Percentiles rank a stretch among this genome's conserved stretches.
These are phyloP conservation scores for Penicillium janthinellum DNA, from an alignment of 2,329 filamentous ascomycete species.

Conservation along the genomic window DNA sequence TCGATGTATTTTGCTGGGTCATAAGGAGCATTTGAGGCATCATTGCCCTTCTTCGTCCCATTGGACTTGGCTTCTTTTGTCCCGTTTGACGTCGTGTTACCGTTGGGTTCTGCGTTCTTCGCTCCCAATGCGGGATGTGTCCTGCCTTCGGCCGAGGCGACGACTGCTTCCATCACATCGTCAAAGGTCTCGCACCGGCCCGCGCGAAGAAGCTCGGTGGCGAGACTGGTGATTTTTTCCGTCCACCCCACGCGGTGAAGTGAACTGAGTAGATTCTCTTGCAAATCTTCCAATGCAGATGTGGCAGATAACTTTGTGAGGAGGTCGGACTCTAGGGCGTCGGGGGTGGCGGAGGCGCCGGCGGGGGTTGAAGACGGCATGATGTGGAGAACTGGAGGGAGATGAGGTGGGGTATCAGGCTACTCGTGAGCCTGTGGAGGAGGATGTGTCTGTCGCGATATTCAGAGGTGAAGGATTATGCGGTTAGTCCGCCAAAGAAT, in stretches of 20 bases:
- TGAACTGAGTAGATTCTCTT: slow-evolving; percentile 55
- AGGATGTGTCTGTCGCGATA: not conserved
- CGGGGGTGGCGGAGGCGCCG: slow-evolving; percentile 36
- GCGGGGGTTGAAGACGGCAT: slow-evolving; percentile 27
- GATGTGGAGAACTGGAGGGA: slow-evolving; percentile 1
- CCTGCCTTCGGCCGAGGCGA: slow-evolving; percentile 47
- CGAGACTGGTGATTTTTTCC: slow-evolving; percentile 56
- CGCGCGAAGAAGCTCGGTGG: slow-evolving; percentile 58
- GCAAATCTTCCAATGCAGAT: slow-evolving; percentile 58
- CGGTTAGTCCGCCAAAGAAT: not conserved
- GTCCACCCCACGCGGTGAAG: slow-evolving; percentile 63
- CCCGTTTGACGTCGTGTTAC: slow-evolving; percentile 22
- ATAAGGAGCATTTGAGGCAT: slow-evolving; percentile 16
- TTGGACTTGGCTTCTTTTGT: slow-evolving; percentile 22
- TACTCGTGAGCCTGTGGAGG: not conserved
- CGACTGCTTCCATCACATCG: slow-evolving; percentile 57
- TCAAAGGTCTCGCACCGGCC: slow-evolving; percentile 60
- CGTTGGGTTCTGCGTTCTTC: slow-evolving; percentile 26
- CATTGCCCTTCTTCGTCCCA: slow-evolving; percentile 26
- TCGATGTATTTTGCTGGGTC: slow-evolving; percentile 35
- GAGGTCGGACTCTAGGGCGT: slow-evolving; percentile 43
- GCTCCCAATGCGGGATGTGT: slow-evolving; percentile 31
- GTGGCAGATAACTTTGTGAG: slow-evolving; percentile 51
- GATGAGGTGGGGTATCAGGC: slow-evolving; percentile 6
- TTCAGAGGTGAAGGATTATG: not conserved